phyloP scores from a whole-genome alignment of 805 yeast genomes.

The Ogataea ganodermae region DNA sequence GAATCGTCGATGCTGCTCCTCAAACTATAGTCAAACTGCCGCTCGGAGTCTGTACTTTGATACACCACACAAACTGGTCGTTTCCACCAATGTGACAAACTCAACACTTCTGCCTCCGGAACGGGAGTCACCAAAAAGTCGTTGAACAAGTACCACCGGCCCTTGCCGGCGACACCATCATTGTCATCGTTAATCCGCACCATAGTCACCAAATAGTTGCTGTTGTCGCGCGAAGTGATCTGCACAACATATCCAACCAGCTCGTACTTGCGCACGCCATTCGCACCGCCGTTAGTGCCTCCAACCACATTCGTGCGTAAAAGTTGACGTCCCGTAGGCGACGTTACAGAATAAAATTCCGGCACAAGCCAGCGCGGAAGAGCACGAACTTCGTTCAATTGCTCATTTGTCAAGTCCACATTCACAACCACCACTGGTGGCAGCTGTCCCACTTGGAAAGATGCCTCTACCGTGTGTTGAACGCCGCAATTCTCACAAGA shows the following conservation, averaged over 20 bases:
- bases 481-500: constrained; percentile 54
- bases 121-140: constrained; percentile 85
- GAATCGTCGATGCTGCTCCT: constrained; percentile 61
- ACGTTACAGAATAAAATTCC: constrained; percentile 48
- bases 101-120: constrained; percentile 74
- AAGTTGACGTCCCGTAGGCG: constrained; percentile 30
- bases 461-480: constrained; percentile 56
- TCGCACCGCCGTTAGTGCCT: constrained; percentile 17
- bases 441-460: constrained; percentile 50
- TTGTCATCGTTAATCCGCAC: constrained; percentile 42
- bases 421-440: constrained; percentile 71
- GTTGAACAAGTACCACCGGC: constrained; percentile 80
- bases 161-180: constrained; percentile 20
- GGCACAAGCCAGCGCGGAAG: constrained; percentile 61
- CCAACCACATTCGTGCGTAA: constrained; percentile 29
- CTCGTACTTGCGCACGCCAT: constrained; percentile 48
- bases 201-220: constrained; percentile 62
- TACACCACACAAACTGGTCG: constrained; percentile 74
- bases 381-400: constrained; percentile 51
- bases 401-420: constrained; percentile 54
- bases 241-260: constrained; percentile 71
- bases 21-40: constrained; percentile 48
- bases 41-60: constrained; percentile 47
- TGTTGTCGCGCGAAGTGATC: constrained; percentile 54
- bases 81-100: constrained; percentile 78